These are phyloP conservation scores for Solanum medicagineum DNA, from an alignment of 257 asterid species.

Conservation along the genomic window DNA sequence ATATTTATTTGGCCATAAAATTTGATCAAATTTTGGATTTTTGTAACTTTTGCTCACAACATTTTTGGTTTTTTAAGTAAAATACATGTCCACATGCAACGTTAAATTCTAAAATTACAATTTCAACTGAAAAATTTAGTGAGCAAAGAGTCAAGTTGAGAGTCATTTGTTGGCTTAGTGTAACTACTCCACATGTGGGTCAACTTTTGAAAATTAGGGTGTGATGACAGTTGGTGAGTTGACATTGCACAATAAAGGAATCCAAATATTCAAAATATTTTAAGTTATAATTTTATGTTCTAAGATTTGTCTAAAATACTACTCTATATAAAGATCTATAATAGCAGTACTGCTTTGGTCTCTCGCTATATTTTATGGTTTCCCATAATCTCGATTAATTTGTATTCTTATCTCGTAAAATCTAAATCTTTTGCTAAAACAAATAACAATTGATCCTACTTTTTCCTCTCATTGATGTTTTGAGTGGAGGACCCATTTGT, in stretches of 20 bases:
- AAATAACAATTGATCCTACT: neutral
- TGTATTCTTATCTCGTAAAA: neutral
- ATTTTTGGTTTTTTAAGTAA: too few relatives aligned
- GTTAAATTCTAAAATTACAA: too few relatives aligned
- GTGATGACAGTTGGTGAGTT: neutral
- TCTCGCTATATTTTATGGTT: neutral
- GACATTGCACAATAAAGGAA: neutral
- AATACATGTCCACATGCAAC: too few relatives aligned
- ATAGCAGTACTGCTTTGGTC: neutral
- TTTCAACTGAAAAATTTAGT: too few relatives aligned
- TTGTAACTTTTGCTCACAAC: too few relatives aligned
- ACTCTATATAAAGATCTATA: neutral
- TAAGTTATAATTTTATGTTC: neutral
- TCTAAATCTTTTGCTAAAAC: neutral
- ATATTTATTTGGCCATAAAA: too few relatives aligned
- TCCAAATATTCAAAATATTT: neutral
- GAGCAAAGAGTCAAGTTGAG: neutral
- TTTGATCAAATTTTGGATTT: too few relatives aligned
- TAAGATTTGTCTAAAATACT: neutral
- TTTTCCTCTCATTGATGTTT: neutral
- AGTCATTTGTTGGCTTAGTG: neutral
- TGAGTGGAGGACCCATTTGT: neutral
- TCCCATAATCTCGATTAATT: fast-evolving
- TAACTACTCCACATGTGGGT: neutral
- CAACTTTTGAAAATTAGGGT: neutral